Evolutionary conservation across 768 basidiomycete species (phyloP), one percentile per base, ranked within the genome.

Genomic region (Lactarius pseudohatsudake): DNA sequence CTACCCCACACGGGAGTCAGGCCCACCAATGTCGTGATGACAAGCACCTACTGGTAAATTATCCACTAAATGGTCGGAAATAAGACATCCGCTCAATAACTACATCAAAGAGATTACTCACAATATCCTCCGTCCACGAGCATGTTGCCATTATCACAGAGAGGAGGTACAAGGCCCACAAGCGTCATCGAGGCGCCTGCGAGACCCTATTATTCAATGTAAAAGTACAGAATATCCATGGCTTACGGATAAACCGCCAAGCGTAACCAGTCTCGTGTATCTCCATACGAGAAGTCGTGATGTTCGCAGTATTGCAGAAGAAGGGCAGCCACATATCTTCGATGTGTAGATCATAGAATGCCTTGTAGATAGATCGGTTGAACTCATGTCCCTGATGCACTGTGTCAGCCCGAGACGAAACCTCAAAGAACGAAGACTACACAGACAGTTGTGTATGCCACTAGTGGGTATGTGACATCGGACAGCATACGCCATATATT

Each of bases 281-380:
- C 73, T 98, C 95, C 94, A 98, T 98, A 10, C 88, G 84, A 10
- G 94, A 97, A 55, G 92, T 93, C 61, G 89, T 94, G 75, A 99
- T 97, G 72, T 98, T 98, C 22, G 97, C 96, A 2, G 96, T 93
- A 72, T 98, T 98, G 78, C 95, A 97, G 78, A 96, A 98, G 79
- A 87, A 98, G 4, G 96, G 97, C 7, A 99, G 81, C 97, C 96
- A 98, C 92, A 97, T 96, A 77, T 97, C 96, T 77, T 94, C 91
- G 47, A 94, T 94, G 72, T 98, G 95, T 50, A 95, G 85, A 76
- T 93, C 94, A 71, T 94, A 96, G 75, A 97, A 96, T 20, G 92
- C 86, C 85, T 96, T 96, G 81, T 94, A 98, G 65, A 98, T 87
- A 8, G 90, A 87, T 54, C 97, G 86, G 77, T 99, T 97, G 77